A percentile compares a stretch with the other conserved stretches of the same genome.
Evolutionary conservation across 2,329 filamentous ascomycete genomes (phyloP).

Genomic region (Curvularia lunata): DNA sequence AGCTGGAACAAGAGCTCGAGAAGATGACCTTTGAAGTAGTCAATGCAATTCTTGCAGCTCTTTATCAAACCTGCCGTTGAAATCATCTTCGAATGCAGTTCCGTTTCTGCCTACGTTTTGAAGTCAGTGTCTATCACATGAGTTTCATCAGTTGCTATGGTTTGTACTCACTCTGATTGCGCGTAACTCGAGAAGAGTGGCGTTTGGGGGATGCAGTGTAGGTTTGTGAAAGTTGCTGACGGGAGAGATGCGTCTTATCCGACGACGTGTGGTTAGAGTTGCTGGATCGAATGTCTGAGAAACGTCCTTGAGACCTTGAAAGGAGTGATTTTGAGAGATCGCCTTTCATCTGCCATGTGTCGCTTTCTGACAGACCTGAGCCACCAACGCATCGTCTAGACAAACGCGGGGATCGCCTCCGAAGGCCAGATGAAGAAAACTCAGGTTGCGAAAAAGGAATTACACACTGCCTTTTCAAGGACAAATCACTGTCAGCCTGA

Average conservation of each 20-base stretch:
- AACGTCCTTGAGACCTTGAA: neutral
- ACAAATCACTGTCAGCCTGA: neutral
- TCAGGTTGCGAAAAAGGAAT: neutral
- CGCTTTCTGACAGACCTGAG: neutral
- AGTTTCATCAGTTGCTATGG: too few species aligned
- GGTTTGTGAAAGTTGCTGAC: neutral
- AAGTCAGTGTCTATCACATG: neutral
- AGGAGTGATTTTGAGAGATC: neutral
- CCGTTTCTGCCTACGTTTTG: constrained; percentile 10
- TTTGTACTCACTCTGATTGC: constrained; percentile 13
- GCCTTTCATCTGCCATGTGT: neutral
- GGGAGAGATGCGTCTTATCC: constrained; percentile 1
- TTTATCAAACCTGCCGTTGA: constrained; percentile 14
- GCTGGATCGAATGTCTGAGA: neutral
- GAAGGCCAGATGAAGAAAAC: neutral
- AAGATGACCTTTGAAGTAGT: neutral
- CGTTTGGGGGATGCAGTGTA: neutral
- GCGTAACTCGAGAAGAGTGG: constrained; percentile 11
- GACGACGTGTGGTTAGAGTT: constrained; percentile 2
- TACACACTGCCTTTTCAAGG: constrained; percentile 19
- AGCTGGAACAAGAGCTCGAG: neutral
- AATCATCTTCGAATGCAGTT: constrained; percentile 6
- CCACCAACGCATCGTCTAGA: neutral
- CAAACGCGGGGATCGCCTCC: neutral
- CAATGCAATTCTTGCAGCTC: constrained; percentile 9